A percentile compares a stretch with the other conserved stretches of the same genome.
Conservation (phyloP, 129 eudicot species). For the Cynara cardunculus region DNA sequence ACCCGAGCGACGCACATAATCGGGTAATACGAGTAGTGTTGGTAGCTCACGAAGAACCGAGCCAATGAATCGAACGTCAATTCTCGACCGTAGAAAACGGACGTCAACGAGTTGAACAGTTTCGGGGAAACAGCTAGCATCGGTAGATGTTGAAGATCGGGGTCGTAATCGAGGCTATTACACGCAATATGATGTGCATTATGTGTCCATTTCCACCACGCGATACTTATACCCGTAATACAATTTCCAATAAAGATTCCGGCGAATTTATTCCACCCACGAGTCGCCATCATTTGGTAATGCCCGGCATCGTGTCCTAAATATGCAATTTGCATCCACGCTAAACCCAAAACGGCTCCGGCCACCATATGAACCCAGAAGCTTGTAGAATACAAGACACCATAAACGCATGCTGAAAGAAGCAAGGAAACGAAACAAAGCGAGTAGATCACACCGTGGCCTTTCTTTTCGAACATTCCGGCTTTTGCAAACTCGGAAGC, state of each 20-base stretch:
- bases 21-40: constrained; percentile 38
- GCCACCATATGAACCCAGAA: constrained; percentile 32
- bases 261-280: constrained; percentile 39
- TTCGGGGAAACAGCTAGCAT: constrained; percentile 32
- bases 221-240: constrained; percentile 37
- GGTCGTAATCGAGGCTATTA: constrained; percentile 39
- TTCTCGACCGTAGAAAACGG: constrained; percentile 33
- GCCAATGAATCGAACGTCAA: constrained; percentile 20
- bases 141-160: constrained; percentile 36
- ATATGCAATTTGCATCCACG: constrained; percentile 41
- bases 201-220: constrained; percentile 48
- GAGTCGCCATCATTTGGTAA: constrained; percentile 41
- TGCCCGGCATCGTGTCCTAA: constrained; percentile 40
- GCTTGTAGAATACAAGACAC: constrained; percentile 28
- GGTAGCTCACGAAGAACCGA: constrained; percentile 36
- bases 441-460: constrained; percentile 38
- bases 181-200: constrained; percentile 44
- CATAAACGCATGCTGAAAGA: constrained; percentile 25
- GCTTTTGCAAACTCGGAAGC: constrained; percentile 40
- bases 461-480: constrained; percentile 42
- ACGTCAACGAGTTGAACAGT: constrained; percentile 18
- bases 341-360: constrained; percentile 30
- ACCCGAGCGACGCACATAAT: constrained; percentile 42
- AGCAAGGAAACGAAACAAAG: constrained; percentile 30
- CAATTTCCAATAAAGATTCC: constrained; percentile 42